Evolutionary conservation across 2,329 filamentous ascomycete genomes (phyloP), one percentile per base, ranked within the genome.

Genomic region (Ceratocystis cubensis): DNA sequence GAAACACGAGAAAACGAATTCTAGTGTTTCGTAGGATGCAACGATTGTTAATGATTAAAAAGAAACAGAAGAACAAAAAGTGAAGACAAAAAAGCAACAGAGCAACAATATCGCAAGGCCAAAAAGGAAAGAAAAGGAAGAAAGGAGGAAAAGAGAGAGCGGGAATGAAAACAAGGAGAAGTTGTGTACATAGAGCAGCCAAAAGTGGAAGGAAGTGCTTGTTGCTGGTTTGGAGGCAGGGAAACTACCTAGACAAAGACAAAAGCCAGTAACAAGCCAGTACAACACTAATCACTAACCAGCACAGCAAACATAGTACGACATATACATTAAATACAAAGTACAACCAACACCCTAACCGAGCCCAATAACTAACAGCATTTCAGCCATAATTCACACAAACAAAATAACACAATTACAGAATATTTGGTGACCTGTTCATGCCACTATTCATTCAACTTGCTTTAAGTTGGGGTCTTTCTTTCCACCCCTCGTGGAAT

Each of bases 1-100:
- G 64, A 57, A 48, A 64, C 53, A 64, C 22, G 50, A 50, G 44
- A 63, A 61, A 66, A 63, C 37, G 20, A 61, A 45, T 63, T 48
- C 37, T 22, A 15, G 37, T 62, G 44, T 13, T 20, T 50, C 30
- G 28, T 30, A 20, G 8, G 41, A 50, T 65, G 64, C 66, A 68
- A 64, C 66, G 33, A 64, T 28, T 59, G 66, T 65, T 53, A 33
- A 33, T n/a, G 56, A 65, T 63, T 63, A 63, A 65, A 61, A 22
- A 48, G 61, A 30, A 37, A 44, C 37, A 41, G 33, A 63, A 63
- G 57, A 53, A 53, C 17, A 53, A 22, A 41, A 67, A 57, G 30
- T 63, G 33, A 63, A 63, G 57, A 53, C 61, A 62, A 50, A 45
- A 56, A 44, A 63, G 37, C 17, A 57, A 57, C 48, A 57, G 37